Evolutionary conservation across 139 green algal genomes (phyloP), one percentile per base, ranked within the genome.

Genomic region (Auxenochlorella protothecoides): DNA sequence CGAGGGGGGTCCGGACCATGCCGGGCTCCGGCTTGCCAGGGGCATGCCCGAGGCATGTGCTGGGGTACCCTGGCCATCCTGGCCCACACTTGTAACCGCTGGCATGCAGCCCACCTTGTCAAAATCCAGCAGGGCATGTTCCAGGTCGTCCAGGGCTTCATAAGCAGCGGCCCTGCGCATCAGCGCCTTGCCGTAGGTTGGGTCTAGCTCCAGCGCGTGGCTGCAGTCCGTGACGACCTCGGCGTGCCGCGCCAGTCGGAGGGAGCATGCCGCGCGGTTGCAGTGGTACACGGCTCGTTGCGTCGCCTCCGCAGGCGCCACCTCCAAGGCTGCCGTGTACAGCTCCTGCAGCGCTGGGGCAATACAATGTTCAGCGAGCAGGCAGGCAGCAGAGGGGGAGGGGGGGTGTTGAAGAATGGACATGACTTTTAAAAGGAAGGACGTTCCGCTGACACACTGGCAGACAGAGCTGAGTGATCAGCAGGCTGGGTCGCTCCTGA

Each of bases 131-230:
- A 96, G 76, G 2, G 94, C 92, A 16, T 83, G 78, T 57, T 97
- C 89, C 52, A 90, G 62, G 12, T 97, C 85, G 6, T 96, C 88
- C 63, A 97, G 75, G 68, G 81, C 69, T 70, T 97, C 87, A 61
- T 90, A 86, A 0, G 92, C 91, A 8, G 78, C 75, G 6, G 68
- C 71, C 1, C 93, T 80, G 15, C 93, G 83, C 73, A 92, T 78
- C 55, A 92, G 70, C 15, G 88, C 93, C 75, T 97, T 97, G 2
- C 85, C 52, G 68, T 95, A 94, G 5, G 67, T 59, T 2, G 68
- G 53, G 11, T 89, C 68, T 5, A 87, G 73, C 59, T 83, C 76
- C 6, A 92, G 69, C 4, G 87, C 87, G 4, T 69, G 69, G 6
- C 74, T 83, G 77, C 81, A 86, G 53, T 85, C 83, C 66, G 82